A percentile compares a stretch with the other conserved stretches of the same genome.
phyloP scores from a whole-genome alignment of 139 green algal genomes.

The Tetradesmus lagerheimii region DNA sequence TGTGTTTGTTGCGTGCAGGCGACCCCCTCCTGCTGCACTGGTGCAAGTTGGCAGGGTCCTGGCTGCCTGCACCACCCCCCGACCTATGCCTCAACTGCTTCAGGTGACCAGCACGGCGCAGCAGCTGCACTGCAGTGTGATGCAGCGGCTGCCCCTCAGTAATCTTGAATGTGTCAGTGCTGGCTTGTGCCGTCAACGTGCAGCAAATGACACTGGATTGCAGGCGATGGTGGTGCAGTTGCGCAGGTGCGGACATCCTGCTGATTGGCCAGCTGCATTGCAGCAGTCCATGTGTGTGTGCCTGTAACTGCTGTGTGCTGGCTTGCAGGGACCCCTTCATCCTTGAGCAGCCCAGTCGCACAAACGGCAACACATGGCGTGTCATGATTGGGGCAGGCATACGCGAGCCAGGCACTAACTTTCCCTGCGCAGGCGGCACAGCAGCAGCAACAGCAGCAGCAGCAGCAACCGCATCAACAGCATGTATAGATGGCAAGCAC shows the following conservation, averaged over 20 bases:
- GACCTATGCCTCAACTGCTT: slow-evolving; percentile 78
- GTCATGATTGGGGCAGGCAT: slow-evolving; percentile 23
- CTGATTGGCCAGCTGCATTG: no score
- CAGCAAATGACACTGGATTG: not conserved
- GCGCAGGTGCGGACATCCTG: no score
- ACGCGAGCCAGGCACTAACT: not conserved
- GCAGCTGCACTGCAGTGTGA: not conserved
- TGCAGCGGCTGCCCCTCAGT: not conserved
- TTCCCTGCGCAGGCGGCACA: slow-evolving; percentile 1
- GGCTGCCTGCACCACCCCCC: slow-evolving; percentile 74
- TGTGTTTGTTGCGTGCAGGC: slow-evolving; percentile 32
- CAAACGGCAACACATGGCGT: not conserved
- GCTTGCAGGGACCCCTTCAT: slow-evolving; percentile 77
- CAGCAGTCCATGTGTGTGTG: not conserved
- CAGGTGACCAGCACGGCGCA: slow-evolving; percentile 50
- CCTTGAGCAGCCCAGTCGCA: slow-evolving; percentile 47
- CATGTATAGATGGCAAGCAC: not conserved
- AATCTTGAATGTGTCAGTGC: not conserved
- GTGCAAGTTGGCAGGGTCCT: slow-evolving; percentile 44
- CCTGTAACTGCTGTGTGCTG: not conserved
- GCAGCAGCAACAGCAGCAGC: not conserved
- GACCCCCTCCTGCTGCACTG: slow-evolving; percentile 60
- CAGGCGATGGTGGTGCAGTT: no score
- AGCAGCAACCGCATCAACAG: slow-evolving; percentile 14
- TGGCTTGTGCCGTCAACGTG: not conserved